Evolutionary conservation across 75 land plant species (phyloP).

Genomic region (Adiantum capillusveneris): DNA sequence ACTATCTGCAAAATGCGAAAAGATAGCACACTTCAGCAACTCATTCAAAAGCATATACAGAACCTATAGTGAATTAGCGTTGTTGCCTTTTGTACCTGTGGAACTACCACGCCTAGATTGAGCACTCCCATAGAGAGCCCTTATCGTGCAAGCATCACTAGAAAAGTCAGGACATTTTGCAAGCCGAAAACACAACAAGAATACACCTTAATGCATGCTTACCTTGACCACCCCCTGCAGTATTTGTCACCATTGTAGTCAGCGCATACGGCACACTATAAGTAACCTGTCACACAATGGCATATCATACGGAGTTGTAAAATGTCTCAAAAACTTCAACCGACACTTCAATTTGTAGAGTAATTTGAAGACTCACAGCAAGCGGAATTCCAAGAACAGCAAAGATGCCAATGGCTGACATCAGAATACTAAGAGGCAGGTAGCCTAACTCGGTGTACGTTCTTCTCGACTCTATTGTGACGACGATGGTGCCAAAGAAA

Average conservation of each 20-base stretch:
- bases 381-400: conserved; percentile 18
- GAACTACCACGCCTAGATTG: conserved; percentile 88
- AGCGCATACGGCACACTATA: conserved; percentile 91
- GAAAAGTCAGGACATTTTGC: too few species aligned
- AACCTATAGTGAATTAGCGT: too few species aligned
- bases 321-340: too few species aligned
- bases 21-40: not conserved
- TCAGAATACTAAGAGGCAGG: conserved; percentile 10
- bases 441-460: not conserved
- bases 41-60: too few species aligned
- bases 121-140: conserved; percentile 93
- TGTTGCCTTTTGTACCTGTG: conserved; percentile 93
- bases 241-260: conserved; percentile 53
- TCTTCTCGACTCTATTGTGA: conserved; percentile 6
- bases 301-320: not conserved
- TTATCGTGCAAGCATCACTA: too few species aligned
- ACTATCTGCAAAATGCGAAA: conserved; percentile 31
- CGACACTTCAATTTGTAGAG: too few species aligned
- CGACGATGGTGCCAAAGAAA: conserved; percentile 29
- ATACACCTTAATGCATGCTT: conserved; percentile 5
- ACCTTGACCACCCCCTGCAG: conserved; percentile 91
- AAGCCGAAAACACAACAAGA: too few species aligned
- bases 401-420: conserved; percentile 5
- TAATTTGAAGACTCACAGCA: conserved; percentile 19
- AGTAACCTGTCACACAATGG: conserved; percentile 53